These are phyloP conservation scores for Agarophyton chilense DNA, from an alignment of 23 red algal genomes.

Conservation along the genomic window DNA sequence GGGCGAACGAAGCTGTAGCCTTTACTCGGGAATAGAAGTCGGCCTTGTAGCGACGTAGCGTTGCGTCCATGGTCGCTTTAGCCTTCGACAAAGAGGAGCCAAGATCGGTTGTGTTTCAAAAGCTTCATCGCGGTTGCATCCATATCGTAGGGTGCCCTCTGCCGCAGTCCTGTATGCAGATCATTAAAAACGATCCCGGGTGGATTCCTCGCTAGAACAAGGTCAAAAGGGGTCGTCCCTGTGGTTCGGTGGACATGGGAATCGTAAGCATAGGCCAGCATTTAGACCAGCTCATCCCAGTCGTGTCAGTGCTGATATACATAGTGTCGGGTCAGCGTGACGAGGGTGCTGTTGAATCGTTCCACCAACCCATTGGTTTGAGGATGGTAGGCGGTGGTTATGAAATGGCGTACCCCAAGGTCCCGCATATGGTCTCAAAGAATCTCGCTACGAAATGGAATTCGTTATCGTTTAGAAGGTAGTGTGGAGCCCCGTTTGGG, in stretches of 20 bases:
- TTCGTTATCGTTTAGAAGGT: too few species aligned
- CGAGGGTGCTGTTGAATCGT: neutral
- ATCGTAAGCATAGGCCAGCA: neutral
- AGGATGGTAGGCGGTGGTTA: neutral
- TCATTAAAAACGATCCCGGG: neutral
- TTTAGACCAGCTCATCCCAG: neutral
- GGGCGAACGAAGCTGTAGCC: neutral
- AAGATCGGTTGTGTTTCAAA: too few species aligned
- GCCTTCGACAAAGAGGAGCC: too few species aligned
- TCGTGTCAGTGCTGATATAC: constrained; percentile 15
- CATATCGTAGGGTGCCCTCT: too few species aligned
- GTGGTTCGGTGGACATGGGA: neutral
- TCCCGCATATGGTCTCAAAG: constrained; percentile 7
- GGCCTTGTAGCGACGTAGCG: constrained; percentile 3
- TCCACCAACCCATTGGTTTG: constrained; percentile 16
- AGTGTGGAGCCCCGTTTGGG: too few species aligned
- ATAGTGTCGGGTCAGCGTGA: neutral
- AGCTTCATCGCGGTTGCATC: too few species aligned
- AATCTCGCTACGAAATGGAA: too few species aligned
- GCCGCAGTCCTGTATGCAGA: too few species aligned
- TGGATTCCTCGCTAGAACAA: constrained; percentile 15
- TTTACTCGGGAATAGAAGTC: neutral
- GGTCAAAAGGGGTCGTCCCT: constrained; percentile 23
- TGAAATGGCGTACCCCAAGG: neutral
- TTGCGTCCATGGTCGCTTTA: neutral